A percentile compares a stretch with the other conserved stretches of the same genome.
phyloP scores from a whole-genome alignment of 768 basidiomycete genomes.

The Boletellus ananas region DNA sequence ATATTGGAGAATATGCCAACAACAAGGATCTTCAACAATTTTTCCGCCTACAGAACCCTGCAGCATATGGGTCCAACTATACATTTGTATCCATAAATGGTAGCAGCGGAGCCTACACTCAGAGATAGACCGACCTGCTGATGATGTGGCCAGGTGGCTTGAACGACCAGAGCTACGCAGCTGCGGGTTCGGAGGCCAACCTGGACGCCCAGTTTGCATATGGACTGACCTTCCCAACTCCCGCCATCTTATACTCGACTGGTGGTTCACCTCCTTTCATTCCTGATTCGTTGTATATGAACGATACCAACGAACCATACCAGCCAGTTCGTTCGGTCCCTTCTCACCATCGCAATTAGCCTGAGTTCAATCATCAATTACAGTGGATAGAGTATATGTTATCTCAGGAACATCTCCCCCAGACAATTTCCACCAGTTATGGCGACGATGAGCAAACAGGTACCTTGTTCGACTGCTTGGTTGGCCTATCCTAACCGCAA shows the following conservation, averaged over 20 bases:
- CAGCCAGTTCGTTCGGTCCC: conserved; percentile 26
- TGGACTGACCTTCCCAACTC: conserved; percentile 60
- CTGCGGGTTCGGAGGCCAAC: conserved; percentile 62
- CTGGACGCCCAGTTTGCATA: conserved; percentile 67
- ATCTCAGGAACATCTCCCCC: conserved; percentile 43
- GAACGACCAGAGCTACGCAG: conserved; percentile 52
- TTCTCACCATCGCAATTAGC: background rate
- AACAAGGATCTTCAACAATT: conserved; percentile 48
- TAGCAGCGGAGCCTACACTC: conserved; percentile 15
- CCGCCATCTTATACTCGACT: conserved; percentile 58
- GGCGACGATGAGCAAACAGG: conserved; percentile 71
- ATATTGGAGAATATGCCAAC: conserved; percentile 54
- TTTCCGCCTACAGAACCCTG: conserved; percentile 45
- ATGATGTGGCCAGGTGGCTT: conserved; percentile 43
- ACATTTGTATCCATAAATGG: conserved; percentile 54
- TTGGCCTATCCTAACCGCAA: background rate
- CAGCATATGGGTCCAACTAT: conserved; percentile 49
- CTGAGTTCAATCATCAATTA: background rate
- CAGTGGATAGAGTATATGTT: conserved; percentile 66
- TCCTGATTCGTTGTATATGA: conserved; percentile 40
- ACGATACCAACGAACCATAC: conserved; percentile 50
- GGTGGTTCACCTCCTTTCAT: conserved; percentile 57
- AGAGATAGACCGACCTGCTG: conserved; percentile 3
- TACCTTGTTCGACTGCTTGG: conserved; percentile 13
- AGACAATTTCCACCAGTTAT: conserved; percentile 69